Evolutionary conservation across 331 rosid species (phyloP).

Genomic region (Malus hybrid): DNA sequence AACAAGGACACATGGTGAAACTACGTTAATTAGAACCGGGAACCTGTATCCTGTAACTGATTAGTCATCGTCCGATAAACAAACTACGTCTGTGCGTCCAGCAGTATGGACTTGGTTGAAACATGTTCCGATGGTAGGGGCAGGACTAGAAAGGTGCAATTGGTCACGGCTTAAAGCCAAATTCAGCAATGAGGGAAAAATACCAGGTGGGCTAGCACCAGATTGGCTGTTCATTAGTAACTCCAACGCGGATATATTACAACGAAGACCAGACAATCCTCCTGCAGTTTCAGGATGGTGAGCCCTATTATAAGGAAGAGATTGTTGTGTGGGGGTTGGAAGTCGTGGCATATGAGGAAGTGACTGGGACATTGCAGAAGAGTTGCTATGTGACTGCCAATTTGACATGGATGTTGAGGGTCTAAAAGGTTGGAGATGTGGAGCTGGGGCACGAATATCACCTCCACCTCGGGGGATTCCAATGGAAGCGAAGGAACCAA

Average conservation of each 20-base stretch:
- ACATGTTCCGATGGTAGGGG: slow-evolving; percentile 1
- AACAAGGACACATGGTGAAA: neutral
- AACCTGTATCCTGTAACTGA: neutral
- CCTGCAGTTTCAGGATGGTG: slow-evolving; percentile 16
- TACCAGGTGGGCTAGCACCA: slow-evolving; percentile 19
- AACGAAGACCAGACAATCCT: slow-evolving; percentile 10
- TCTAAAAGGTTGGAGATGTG: slow-evolving; percentile 58
- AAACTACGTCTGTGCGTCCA: slow-evolving; percentile 38
- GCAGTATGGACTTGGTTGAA: slow-evolving; percentile 22
- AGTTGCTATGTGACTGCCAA: slow-evolving; percentile 25
- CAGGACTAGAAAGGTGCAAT: slow-evolving; percentile 11
- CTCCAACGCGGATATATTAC: slow-evolving; percentile 20
- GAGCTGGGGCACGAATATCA: slow-evolving; percentile 56
- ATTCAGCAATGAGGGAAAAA: slow-evolving; percentile 5
- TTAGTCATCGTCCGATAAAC: slow-evolving; percentile 79
- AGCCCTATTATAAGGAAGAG: slow-evolving; percentile 18
- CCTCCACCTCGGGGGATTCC: slow-evolving; percentile 34
- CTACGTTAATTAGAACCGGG: no score
- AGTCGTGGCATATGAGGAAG: slow-evolving; percentile 17
- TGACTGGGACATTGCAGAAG: slow-evolving; percentile 10
- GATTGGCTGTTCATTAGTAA: slow-evolving; percentile 20
- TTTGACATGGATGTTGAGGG: slow-evolving; percentile 32
- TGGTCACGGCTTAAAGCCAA: slow-evolving; percentile 2
- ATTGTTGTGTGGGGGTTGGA: slow-evolving; percentile 12
- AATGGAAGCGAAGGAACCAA: slow-evolving; percentile 19